Base-by-base conservation (phyloP, 768 basidiomycete species). In the Tephrocybe sp. region DNA sequence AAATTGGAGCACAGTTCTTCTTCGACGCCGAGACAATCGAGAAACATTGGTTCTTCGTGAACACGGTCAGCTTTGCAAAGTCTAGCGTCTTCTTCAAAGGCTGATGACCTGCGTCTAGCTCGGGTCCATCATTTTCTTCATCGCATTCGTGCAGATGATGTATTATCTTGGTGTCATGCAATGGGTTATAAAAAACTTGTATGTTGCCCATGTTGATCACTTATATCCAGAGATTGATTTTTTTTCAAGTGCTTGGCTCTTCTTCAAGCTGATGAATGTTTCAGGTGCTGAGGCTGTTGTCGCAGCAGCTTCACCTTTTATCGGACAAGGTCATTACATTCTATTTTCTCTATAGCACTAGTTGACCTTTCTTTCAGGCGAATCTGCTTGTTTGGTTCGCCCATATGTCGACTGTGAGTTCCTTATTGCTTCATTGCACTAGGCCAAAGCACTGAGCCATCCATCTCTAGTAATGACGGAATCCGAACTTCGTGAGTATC, bases 241-340 rank as follows among this genome's bases (percentile, higher is more conserved):
- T 21, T 21, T 14, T 54, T 51, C 25, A 39, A 88, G 86, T 62
- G 93, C 93, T 3, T 93, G 90, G 90, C 80, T 95, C 72, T 95
- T 96, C 79, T 93, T 90, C 75, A 93, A 92, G 68, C 70, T 90
- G 46, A 80, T 96, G 83, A 85, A 89, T 56, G 81, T 96, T 28
- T 94, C 93, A n/a, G 93, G 94, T 52, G 93, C 92, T 3, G 93
- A 96, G 65, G 93, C 93, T 30, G 88, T 96, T 51, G 91, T 96
- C 37, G 93, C 93, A 24, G 85, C 93, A 43, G 86, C 92, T 14
- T 93, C 92, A 0, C 93, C 93, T n/a, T 96, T 89, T 80, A 84
- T 96, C 57, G 93, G 93, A 18, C 88, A 90, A 70, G 93, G 89
- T 64, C 38, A n/a, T 14, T 28, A 32, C 28, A 24, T 30, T 24